Percentiles rank a stretch among this genome's conserved stretches.
phyloP scores from a whole-genome alignment of 495 filamentous ascomycete species.

The Talaromyces adpressus region DNA sequence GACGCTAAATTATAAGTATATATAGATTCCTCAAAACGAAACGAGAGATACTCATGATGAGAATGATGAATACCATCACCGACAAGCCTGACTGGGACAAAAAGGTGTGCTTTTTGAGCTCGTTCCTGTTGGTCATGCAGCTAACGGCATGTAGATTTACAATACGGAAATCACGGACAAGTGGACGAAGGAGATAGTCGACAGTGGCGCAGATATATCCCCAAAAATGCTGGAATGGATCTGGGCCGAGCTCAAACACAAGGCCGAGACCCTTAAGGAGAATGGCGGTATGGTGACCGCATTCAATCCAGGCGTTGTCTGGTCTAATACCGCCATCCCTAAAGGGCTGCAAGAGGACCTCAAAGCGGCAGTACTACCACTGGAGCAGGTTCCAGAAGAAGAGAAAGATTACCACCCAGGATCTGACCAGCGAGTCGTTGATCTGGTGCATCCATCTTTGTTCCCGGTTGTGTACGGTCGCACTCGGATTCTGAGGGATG shows the following conservation, averaged over 20 bases:
- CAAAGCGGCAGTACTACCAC: conserved; percentile 14
- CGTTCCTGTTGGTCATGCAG: not conserved
- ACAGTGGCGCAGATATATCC: conserved; percentile 24
- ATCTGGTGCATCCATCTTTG: conserved; percentile 56
- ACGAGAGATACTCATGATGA: not conserved
- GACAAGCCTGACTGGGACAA: not conserved
- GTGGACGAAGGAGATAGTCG: conserved; percentile 30
- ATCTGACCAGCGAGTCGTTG: conserved; percentile 46
- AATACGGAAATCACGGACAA: conserved; percentile 32
- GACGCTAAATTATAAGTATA: not conserved
- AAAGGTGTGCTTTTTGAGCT: not conserved
- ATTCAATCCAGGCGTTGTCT: conserved; percentile 26
- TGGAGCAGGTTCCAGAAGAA: conserved; percentile 38
- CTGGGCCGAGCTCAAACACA: conserved; percentile 44
- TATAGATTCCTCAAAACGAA: not conserved
- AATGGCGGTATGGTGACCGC: conserved; percentile 21
- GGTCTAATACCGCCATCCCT: conserved; percentile 29
- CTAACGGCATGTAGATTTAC: conserved; percentile 21
- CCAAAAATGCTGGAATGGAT: conserved; percentile 44
- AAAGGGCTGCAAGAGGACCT: conserved; percentile 12
- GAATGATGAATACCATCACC: not conserved
- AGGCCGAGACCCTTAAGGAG: conserved; percentile 22
- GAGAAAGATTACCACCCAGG: conserved; percentile 54
- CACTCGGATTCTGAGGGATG: conserved; percentile 35
- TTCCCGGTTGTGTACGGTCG: conserved; percentile 52